Conservation (phyloP, 768 basidiomycete genomes). For the Lactarius hatsudake region DNA sequence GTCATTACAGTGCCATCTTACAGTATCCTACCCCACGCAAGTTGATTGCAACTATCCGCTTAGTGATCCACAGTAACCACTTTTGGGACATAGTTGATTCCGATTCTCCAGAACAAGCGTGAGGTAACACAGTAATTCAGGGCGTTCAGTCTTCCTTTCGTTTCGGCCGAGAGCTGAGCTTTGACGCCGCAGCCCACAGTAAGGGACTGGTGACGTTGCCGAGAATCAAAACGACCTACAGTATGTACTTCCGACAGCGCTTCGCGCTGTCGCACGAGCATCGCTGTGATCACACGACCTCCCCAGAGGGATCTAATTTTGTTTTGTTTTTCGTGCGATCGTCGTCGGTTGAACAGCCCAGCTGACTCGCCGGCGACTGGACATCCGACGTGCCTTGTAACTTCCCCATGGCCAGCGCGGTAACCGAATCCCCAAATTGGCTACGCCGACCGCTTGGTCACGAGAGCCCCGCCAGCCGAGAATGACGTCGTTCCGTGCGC, state of each 20-base stretch:
- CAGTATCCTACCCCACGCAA: neutral
- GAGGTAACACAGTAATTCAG: neutral
- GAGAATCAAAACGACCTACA: neutral
- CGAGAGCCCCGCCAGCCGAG: neutral
- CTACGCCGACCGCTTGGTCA: neutral
- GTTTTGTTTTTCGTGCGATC: neutral
- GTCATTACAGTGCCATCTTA: neutral
- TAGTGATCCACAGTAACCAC: neutral
- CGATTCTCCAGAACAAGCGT: neutral
- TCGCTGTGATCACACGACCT: neutral
- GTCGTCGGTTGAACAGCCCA: neutral
- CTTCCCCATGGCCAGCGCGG: neutral
- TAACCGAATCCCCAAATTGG: slow-evolving; percentile 6
- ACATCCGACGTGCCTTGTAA: neutral
- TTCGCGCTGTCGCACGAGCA: neutral
- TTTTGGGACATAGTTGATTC: neutral
- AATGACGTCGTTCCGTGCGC: slow-evolving; percentile 18
- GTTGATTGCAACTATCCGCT: neutral
- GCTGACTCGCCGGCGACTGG: neutral
- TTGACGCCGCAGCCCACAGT: neutral
- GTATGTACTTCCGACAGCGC: neutral
- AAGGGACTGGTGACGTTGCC: slow-evolving; percentile 3
- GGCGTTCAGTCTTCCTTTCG: neutral
- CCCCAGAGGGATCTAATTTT: neutral
- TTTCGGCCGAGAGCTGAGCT: neutral